Evolutionary conservation across 345 rosid species (phyloP).

Genomic region (Murraya paniculata): DNA sequence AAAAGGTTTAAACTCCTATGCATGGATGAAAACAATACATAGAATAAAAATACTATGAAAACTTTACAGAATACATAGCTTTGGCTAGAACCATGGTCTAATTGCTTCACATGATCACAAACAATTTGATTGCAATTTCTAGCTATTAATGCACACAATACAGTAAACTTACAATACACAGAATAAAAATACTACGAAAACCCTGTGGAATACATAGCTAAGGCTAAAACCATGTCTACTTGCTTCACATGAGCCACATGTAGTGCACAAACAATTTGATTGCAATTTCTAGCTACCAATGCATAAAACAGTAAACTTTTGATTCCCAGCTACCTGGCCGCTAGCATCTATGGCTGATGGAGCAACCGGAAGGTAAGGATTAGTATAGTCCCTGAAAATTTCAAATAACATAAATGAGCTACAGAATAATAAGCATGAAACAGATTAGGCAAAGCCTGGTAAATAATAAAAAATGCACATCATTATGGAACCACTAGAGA

Average conservation of each 20-base stretch:
- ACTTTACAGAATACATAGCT: neutral
- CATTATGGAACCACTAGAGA: neutral
- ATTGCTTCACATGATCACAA: neutral
- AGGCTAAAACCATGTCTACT: neutral
- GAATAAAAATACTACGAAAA: neutral
- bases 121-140: neutral
- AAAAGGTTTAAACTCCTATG: neutral
- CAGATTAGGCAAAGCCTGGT: neutral
- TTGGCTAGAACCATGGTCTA: neutral
- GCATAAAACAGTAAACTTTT: neutral
- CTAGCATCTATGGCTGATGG: constrained; percentile 93
- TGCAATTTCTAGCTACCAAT: neutral
- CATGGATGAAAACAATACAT: neutral
- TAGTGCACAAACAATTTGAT: neutral
- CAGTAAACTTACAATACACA: neutral
- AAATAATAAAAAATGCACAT: neutral
- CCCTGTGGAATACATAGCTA: neutral
- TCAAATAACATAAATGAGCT: constrained; percentile 3
- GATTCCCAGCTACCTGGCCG: constrained; percentile 55
- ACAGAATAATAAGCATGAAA: constrained; percentile 1
- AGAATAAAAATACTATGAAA: neutral
- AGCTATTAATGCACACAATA: neutral
- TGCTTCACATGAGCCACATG: neutral
- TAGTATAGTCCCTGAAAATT: constrained; percentile 88
- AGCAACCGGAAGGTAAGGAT: constrained; percentile 94